A percentile compares a stretch with the other conserved stretches of the same genome.
Evolutionary conservation across 1,284 basidiomycete species (phyloP).

Genomic region (Pisolithus thermaeus): DNA sequence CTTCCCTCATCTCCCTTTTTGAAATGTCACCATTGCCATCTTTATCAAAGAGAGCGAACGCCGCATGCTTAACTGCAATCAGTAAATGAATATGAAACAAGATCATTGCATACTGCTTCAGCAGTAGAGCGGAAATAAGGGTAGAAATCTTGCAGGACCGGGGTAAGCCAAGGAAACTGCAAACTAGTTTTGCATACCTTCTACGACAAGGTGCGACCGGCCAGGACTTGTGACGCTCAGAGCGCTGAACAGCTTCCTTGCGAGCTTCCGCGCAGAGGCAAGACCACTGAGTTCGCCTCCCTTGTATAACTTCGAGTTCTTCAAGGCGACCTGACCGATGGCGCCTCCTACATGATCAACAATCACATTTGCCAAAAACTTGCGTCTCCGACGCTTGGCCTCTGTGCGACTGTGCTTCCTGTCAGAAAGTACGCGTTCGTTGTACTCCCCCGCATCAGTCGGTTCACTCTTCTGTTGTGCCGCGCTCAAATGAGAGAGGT

Average conservation of each 20-base stretch:
- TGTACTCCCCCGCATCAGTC: slow-evolving; percentile 8
- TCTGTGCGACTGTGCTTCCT: slow-evolving; percentile 25
- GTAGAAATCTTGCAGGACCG: slow-evolving; percentile 48
- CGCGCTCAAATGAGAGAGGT: slow-evolving; percentile 23
- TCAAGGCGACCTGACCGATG: slow-evolving; percentile 67
- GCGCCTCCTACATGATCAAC: slow-evolving; percentile 67
- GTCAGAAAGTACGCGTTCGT: slow-evolving; percentile 15
- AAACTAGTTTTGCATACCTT: slow-evolving; percentile 38
- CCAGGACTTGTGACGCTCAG: slow-evolving; percentile 58
- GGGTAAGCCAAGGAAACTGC: slow-evolving; percentile 2
- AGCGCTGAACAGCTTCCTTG: slow-evolving; percentile 67
- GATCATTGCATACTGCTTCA: slow-evolving; percentile 54
- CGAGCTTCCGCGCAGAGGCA: slow-evolving; percentile 67
- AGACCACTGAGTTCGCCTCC: slow-evolving; percentile 51
- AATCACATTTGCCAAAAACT: slow-evolving; percentile 56
- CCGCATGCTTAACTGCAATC: slow-evolving; percentile 45
- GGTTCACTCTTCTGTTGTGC: slow-evolving; percentile 24
- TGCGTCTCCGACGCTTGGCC: slow-evolving; percentile 40
- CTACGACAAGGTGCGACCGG: slow-evolving; percentile 56
- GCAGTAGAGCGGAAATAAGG: slow-evolving; percentile 71
- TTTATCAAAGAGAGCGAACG: slow-evolving; percentile 76
- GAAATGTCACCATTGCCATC: slow-evolving; percentile 81
- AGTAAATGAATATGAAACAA: slow-evolving; percentile 3
- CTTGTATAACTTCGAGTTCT: slow-evolving; percentile 57
- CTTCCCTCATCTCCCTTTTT: slow-evolving; percentile 79